Base-by-base conservation (phyloP, 345 rosid genomes). In the Citrus unshiu region DNA sequence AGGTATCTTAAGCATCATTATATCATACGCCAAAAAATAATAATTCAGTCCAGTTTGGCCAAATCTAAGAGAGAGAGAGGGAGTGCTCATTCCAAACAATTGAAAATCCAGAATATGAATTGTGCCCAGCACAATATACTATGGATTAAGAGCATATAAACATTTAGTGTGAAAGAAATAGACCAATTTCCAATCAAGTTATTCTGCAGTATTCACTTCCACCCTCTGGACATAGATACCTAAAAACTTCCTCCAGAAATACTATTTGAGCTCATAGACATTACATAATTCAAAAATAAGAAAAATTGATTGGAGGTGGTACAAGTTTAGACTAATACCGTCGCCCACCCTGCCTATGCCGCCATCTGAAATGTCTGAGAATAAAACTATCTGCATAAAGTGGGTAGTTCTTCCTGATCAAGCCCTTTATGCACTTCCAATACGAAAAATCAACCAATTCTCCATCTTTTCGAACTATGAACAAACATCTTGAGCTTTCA, bases 381-480 rank as follows among this genome's bases (percentile, higher is more conserved):
- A 96, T 93, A 83, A 96, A 96, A 82, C 91, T 91, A 82, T 94
- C 97, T 24, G 98, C 98, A 68, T 93, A 88, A 51, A 93, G 83
- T 43, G 98, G 99, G 83, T 94, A 94, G 82, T 91, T 96, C 88
- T 90, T 94, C 87, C 90, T 88, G 73, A 96, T 93, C 73, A 96
- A 78, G 21, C 98, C 98, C 84, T 93, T 91, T 83, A 94, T 89
- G 91, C 99, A 96, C 87, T 96, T 96, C 99, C 98, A 91, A 85
- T 93, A 96, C 6, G 99, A 96, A 87, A 96, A 94, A 84, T 94
- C 98, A 7, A 93, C 84, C 56, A 83, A 67, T 71, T 88, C 83
- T 40, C 97, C 98, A 80, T 96, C 98, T 80, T 80, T 93, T 58
- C 93, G 91, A 62, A 91, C 95, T 79, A 96, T 86, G 82, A 96